A percentile compares a stretch with the other conserved stretches of the same genome.
phyloP scores from a whole-genome alignment of 2,329 filamentous ascomycete species.

The Neofusicoccum parvum region DNA sequence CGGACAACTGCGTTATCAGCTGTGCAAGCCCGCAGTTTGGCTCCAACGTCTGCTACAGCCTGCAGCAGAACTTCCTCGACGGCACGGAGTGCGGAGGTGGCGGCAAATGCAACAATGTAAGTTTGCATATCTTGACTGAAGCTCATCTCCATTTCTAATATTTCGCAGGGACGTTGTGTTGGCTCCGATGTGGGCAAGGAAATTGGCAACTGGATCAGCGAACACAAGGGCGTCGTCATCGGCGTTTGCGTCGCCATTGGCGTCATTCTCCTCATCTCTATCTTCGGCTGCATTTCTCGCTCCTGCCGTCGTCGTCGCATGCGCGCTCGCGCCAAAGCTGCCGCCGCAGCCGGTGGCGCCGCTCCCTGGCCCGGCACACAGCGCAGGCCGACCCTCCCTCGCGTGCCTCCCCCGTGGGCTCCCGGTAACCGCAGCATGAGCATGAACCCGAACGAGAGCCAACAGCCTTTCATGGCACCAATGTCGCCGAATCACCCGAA shows the following conservation, averaged over 20 bases:
- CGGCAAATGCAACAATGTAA: constrained; percentile 72
- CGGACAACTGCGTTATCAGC: constrained; percentile 69
- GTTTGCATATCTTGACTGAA: constrained; percentile 24
- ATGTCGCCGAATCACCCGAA: not conserved
- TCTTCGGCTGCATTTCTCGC: constrained; percentile 68
- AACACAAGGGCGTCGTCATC: constrained; percentile 81
- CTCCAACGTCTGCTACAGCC: constrained; percentile 66
- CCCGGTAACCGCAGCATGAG: not conserved
- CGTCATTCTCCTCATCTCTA: constrained; percentile 64
- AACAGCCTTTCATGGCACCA: constrained; percentile 1
- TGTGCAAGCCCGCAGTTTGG: constrained; percentile 74
- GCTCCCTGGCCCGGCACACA: not conserved
- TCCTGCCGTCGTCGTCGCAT: constrained; percentile 48
- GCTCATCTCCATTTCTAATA: not conserved
- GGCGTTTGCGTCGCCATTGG: constrained; percentile 74
- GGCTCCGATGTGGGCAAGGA: constrained; percentile 71
- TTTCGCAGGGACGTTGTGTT: constrained; percentile 66
- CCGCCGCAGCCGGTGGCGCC: not conserved
- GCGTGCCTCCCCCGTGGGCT: constrained; percentile 15
- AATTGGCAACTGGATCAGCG: constrained; percentile 72
- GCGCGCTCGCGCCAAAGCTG: not conserved
- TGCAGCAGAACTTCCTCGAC: constrained; percentile 92
- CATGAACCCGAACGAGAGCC: constrained; percentile 6
- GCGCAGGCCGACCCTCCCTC: not conserved
- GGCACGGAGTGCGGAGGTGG: constrained; percentile 82